Conservation (phyloP, 306 rosid genomes). For the Acacia confusa region DNA sequence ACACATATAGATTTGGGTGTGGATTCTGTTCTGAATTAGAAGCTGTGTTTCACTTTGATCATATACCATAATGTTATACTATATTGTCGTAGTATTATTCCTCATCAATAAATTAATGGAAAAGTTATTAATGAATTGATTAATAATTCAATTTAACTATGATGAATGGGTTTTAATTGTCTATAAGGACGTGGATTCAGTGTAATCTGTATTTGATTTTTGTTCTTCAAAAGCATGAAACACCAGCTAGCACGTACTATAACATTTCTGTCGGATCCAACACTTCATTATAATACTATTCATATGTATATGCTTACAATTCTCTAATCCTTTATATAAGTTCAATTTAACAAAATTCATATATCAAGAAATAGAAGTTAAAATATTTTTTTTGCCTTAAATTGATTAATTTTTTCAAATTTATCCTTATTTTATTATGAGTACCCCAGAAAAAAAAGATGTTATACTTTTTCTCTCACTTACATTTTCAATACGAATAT, state of each 20-base stretch:
- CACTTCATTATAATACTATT: not conserved
- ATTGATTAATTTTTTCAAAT: too few relatives aligned
- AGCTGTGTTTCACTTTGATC: not conserved
- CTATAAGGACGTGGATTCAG: not conserved
- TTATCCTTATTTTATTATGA: too few relatives aligned
- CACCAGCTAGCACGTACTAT: not conserved
- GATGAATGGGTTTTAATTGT: not conserved
- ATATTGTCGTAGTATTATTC: not conserved
- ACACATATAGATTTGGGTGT: not conserved
- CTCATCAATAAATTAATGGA: not conserved
- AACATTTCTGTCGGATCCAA: not conserved
- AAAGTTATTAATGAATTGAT: not conserved
- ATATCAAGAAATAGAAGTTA: too few relatives aligned
- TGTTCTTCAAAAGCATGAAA: not conserved
- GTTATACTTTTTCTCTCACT: too few relatives aligned
- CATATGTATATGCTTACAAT: too few relatives aligned
- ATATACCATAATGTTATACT: not conserved
- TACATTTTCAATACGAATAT: too few relatives aligned
- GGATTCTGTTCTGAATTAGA: slow-evolving; percentile 11
- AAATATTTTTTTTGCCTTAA: too few relatives aligned
- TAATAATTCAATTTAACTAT: not conserved
- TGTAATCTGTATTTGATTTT: not conserved
- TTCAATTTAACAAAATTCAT: too few relatives aligned
- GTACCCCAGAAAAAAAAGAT: too few relatives aligned
- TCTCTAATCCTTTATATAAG: too few relatives aligned